phyloP scores from a whole-genome alignment of 2,329 filamentous ascomycete species.

The Diaporthe longicolla region DNA sequence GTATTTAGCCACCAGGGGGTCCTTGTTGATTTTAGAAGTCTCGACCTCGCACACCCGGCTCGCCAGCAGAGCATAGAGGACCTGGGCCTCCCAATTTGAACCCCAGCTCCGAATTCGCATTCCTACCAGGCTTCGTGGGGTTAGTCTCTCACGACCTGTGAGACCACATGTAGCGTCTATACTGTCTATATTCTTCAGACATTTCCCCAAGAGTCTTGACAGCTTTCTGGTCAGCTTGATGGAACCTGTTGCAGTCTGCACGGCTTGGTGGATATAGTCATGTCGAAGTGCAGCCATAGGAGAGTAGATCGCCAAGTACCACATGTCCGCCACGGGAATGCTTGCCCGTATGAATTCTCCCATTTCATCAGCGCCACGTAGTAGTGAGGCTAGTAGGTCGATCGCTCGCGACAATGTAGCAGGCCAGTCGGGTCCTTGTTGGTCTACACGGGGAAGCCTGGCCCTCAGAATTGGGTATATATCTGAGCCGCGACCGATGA shows the following conservation, averaged over 20 bases:
- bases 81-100: not conserved
- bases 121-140: not conserved
- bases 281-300: not conserved
- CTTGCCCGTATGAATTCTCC: not conserved
- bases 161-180: not conserved
- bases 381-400: not conserved
- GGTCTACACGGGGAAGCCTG: not conserved
- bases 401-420: not conserved
- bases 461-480: too few species aligned
- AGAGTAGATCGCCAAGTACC: not conserved
- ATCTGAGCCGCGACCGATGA: too few species aligned
- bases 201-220: not conserved
- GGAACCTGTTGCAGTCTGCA: not conserved
- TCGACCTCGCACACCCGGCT: not conserved
- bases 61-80: not conserved
- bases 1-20: not conserved
- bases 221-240: conserved; percentile 1
- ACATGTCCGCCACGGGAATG: not conserved
- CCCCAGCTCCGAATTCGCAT: not conserved
- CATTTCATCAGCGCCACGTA: not conserved
- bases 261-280: not conserved
- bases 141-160: not conserved
- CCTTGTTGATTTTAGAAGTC: not conserved
- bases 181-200: not conserved
- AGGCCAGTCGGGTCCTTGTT: not conserved